phyloP scores from a whole-genome alignment of 2,329 filamentous ascomycete species.

The Fusarium sp. region DNA sequence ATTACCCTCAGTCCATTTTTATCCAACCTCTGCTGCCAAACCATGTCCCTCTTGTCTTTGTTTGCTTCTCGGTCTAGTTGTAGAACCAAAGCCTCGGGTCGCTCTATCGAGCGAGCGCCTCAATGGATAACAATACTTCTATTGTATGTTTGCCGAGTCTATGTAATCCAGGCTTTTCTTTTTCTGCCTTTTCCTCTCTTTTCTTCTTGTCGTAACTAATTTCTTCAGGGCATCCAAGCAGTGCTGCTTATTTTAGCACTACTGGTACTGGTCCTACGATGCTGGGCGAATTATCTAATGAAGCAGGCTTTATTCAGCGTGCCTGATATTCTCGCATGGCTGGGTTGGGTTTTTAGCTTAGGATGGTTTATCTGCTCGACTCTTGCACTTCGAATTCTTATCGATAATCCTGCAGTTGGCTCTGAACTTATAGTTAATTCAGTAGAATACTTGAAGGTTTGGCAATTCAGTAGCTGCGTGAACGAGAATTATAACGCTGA shows the following conservation, averaged over 20 bases:
- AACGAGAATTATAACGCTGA: background rate
- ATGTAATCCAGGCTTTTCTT: background rate
- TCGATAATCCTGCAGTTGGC: background rate
- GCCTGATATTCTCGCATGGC: constrained; percentile 2
- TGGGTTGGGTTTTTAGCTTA: constrained; percentile 9
- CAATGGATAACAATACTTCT: background rate
- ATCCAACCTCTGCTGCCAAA: background rate
- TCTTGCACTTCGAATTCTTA: constrained; percentile 5
- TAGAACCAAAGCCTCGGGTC: background rate
- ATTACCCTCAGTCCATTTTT: background rate
- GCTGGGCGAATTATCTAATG: background rate
- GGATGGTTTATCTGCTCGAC: constrained; percentile 22
- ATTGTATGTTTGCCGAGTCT: background rate
- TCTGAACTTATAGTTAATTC: constrained; percentile 3
- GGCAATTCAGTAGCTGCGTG: rapidly evolving
- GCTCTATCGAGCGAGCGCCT: background rate
- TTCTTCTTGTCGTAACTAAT: background rate
- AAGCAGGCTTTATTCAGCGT: background rate
- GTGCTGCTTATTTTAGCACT: background rate
- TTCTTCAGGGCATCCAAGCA: background rate
- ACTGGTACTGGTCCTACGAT: background rate
- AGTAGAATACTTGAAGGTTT: constrained; percentile 2
- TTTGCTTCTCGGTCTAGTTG: background rate
- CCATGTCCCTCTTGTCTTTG: background rate
- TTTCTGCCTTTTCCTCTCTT: background rate